Conservation (phyloP, 306 rosid species). For the Cucurbita pepo region DNA sequence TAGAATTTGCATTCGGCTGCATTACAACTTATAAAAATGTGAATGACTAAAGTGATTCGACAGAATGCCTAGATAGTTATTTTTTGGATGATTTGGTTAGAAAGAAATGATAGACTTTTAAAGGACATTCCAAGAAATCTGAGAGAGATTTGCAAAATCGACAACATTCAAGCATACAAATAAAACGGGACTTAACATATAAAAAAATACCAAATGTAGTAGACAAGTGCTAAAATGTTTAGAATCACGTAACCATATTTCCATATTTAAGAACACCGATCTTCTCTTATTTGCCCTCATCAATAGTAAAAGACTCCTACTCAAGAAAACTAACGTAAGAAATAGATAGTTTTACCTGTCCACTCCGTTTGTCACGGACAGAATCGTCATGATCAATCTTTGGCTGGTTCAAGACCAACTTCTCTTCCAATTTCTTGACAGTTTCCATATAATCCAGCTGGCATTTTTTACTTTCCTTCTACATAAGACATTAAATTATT, state of each 20-base stretch:
- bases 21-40: not conserved
- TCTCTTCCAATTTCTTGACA: constrained; percentile 89
- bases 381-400: constrained; percentile 29
- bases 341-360: constrained; percentile 38
- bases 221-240: not conserved
- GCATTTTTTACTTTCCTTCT: constrained; percentile 83
- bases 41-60: not conserved
- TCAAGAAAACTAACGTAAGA: not conserved
- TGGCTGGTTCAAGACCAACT: constrained; percentile 68
- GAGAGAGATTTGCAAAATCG: not conserved
- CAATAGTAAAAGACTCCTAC: not conserved
- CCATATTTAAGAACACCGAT: not conserved
- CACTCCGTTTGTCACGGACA: constrained; percentile 16
- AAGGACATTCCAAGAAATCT: not conserved
- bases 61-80: not conserved
- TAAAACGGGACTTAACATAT: not conserved
- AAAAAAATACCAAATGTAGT: not conserved
- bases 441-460: constrained; percentile 95
- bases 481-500: constrained; percentile 16
- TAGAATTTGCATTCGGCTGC: not conserved
- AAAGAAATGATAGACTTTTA: not conserved
- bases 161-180: not conserved
- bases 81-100: not conserved
- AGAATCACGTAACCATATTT: not conserved
- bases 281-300: not conserved